These are phyloP conservation scores for Elsinoe arachidis DNA, from an alignment of 2,329 filamentous ascomycete genomes.

Conservation along the genomic window DNA sequence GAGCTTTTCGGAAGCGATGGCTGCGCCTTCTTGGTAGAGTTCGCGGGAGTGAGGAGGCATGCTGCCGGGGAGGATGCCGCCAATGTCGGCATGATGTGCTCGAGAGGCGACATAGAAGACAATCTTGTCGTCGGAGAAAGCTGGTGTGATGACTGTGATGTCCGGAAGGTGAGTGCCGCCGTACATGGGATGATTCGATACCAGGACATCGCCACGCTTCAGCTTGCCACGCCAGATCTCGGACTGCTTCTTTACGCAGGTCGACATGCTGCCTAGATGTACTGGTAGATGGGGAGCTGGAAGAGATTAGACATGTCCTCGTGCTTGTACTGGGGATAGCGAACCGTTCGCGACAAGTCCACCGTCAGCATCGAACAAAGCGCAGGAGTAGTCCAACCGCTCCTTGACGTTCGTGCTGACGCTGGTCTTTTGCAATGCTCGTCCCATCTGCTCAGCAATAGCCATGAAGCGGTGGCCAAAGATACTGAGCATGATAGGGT, in stretches of 20 bases:
- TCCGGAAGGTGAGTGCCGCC: slow-evolving; percentile 78
- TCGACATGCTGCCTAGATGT: slow-evolving; percentile 78
- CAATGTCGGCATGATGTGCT: slow-evolving; percentile 77
- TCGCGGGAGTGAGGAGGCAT: slow-evolving; percentile 70
- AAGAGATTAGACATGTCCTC: neutral
- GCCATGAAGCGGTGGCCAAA: slow-evolving; percentile 80
- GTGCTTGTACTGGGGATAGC: neutral
- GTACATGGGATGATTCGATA: slow-evolving; percentile 77
- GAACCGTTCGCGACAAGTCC: slow-evolving; percentile 62
- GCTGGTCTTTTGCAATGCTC: slow-evolving; percentile 69
- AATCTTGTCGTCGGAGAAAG: slow-evolving; percentile 66
- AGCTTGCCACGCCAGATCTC: slow-evolving; percentile 72
- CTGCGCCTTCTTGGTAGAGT: slow-evolving; percentile 48
- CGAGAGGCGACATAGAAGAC: slow-evolving; percentile 75
- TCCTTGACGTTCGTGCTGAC: slow-evolving; percentile 77
- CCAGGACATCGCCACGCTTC: slow-evolving; percentile 70
- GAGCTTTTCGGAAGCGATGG: slow-evolving; percentile 54
- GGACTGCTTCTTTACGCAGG: slow-evolving; percentile 68
- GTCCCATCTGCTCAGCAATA: slow-evolving; percentile 77
- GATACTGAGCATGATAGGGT: slow-evolving; percentile 69
- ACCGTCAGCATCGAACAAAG: slow-evolving; percentile 67
- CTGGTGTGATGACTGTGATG: slow-evolving; percentile 72
- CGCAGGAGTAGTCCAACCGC: slow-evolving; percentile 73
- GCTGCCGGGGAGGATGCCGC: slow-evolving; percentile 70
- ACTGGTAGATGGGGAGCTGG: slow-evolving; percentile 66